These are phyloP conservation scores for Phytophthora pluvialis DNA, from an alignment of 352 stramenopile genomes.

Conservation along the genomic window DNA sequence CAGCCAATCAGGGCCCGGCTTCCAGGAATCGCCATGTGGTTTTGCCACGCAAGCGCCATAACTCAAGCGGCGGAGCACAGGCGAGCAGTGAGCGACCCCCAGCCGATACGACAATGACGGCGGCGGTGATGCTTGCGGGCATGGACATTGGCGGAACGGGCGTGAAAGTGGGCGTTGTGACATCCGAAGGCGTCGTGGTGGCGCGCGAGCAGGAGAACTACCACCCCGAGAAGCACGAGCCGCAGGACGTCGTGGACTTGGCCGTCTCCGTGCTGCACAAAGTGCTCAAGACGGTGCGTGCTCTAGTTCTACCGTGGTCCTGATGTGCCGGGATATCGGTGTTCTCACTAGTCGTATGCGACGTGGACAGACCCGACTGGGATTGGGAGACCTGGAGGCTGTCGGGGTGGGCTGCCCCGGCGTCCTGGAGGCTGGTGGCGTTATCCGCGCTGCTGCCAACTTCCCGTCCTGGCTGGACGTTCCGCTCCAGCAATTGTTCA, in stretches of 20 bases:
- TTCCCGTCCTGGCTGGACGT: slow-evolving; percentile 75
- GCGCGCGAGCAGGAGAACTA: slow-evolving; percentile 56
- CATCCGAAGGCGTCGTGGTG: slow-evolving; percentile 50
- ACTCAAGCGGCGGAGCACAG: slow-evolving; percentile 2
- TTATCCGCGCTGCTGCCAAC: slow-evolving; percentile 73
- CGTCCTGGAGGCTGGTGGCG: slow-evolving; percentile 48
- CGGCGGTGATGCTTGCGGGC: slow-evolving; percentile 49
- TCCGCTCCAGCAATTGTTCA: slow-evolving; percentile 63
- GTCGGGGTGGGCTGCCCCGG: slow-evolving; percentile 76
- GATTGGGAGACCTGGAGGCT: slow-evolving; percentile 44
- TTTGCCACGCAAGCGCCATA: slow-evolving; percentile 14
- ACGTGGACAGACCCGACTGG: slow-evolving; percentile 31
- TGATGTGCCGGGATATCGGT: not conserved
- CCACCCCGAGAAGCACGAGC: slow-evolving; percentile 42
- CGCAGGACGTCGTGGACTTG: slow-evolving; percentile 61
- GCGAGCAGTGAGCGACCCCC: not conserved
- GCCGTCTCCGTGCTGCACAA: slow-evolving; percentile 47
- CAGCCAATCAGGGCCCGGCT: slow-evolving; percentile 18
- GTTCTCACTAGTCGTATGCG: slow-evolving; percentile 13
- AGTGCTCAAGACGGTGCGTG: slow-evolving; percentile 49
- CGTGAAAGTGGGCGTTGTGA: slow-evolving; percentile 79
- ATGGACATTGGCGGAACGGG: slow-evolving; percentile 80
- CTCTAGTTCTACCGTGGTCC: not conserved
- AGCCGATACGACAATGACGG: slow-evolving; percentile 20
- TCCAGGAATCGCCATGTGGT: not conserved